Evolutionary conservation across 805 yeast species (phyloP), one percentile per base, ranked within the genome.

Genomic region (Metschnikowia lachancei): DNA sequence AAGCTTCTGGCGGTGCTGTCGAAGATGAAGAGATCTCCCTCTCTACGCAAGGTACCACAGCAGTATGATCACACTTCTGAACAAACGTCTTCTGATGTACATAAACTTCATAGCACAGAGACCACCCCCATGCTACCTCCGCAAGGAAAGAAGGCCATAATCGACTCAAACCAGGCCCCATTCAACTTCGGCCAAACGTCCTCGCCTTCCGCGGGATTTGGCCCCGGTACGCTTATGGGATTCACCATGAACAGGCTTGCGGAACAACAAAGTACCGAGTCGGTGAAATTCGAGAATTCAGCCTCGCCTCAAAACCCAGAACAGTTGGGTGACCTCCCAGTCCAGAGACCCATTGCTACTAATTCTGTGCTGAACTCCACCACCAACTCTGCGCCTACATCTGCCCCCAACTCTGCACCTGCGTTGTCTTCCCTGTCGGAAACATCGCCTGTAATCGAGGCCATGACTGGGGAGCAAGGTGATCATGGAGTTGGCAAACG

Each of bases 161-260:
- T 63, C 14, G 52, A 53, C 39, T 46, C 47, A 24, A 42, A 45
- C 30, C 36, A 22, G 28, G 38, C 51, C 32, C 13, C 22, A 14
- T 32, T 16, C 20, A 28, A 22, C 19, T 13, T 16, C 22, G 31
- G 19, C 29, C 20, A 36, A 6, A 41, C 44, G 14, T 39, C 55
- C 4, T 24, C 37, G 3, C 43, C 50, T 7, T 16, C 49, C 19
- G 41, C 41, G 24, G 28, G 37, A 9, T 49, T 36, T 11, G 57
- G 57, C 3, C 67, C 70, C 0, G 69, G 70, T n/a, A 59, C 65
- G 2, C 55, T 72, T 47, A 72, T 72, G 77, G 74, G 75, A 4
- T 72, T 72, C 51, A 72, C 77, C 10, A 71, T 72, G 76, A 74
- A 74, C 24, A 58, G 69, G 34, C 59, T 72, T 45, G 75, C 74